These are phyloP conservation scores for Cajanus cajan DNA, from an alignment of 306 rosid genomes.

Conservation along the genomic window DNA sequence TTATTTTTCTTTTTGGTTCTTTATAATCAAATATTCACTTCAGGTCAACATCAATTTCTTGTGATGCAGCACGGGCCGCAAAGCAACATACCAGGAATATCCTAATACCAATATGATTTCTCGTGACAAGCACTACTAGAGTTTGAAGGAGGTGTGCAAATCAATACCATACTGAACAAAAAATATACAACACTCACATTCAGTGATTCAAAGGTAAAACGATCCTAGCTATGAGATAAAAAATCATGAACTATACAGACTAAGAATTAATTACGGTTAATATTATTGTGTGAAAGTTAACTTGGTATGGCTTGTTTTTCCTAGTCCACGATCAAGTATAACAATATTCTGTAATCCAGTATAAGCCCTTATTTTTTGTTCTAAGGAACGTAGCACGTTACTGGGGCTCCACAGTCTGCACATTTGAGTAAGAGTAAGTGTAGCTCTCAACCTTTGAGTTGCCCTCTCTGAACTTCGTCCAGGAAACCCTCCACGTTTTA, in stretches of 20 bases:
- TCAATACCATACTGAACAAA: not conserved
- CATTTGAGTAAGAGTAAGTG: slow-evolving; percentile 45
- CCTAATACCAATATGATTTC: not conserved
- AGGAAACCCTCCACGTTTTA: slow-evolving; percentile 61
- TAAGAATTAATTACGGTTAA: slow-evolving; percentile 16
- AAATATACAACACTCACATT: not conserved
- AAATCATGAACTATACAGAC: slow-evolving; percentile 18
- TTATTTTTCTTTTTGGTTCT: not conserved
- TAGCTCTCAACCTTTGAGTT: slow-evolving; percentile 39
- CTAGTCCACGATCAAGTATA: not conserved
- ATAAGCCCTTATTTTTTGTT: slow-evolving; percentile 10
- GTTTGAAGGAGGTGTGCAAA: not conserved
- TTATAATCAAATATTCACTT: not conserved
- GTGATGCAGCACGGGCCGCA: not conserved
- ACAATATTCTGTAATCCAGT: slow-evolving; percentile 9
- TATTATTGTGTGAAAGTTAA: slow-evolving; percentile 12
- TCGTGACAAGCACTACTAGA: not conserved
- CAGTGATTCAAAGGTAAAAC: not conserved
- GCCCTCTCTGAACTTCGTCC: slow-evolving; percentile 46
- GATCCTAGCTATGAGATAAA: not conserved
- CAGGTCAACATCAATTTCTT: not conserved
- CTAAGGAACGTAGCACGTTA: slow-evolving; percentile 7
- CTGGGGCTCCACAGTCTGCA: slow-evolving; percentile 44
- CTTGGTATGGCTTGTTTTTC: slow-evolving; percentile 25
- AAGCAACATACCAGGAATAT: not conserved